phyloP scores from a whole-genome alignment of 1,284 basidiomycete species.

The Calocybe gambosa region DNA sequence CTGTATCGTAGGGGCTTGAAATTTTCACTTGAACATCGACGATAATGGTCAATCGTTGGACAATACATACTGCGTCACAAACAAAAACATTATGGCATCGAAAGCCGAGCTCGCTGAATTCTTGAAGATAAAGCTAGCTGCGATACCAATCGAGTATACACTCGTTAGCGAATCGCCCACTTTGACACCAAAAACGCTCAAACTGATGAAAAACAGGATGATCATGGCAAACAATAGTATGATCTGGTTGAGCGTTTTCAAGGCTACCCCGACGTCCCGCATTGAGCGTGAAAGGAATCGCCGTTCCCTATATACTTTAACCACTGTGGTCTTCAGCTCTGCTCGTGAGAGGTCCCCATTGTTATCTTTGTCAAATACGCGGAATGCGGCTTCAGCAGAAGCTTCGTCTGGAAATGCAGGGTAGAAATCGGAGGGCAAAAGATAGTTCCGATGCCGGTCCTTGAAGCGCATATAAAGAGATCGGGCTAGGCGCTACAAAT shows the following conservation, averaged over 20 bases:
- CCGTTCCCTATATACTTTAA: conserved; percentile 74
- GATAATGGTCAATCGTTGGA: background rate
- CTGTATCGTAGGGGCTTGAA: conserved; percentile 66
- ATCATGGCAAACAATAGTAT: conserved; percentile 56
- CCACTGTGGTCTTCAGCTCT: conserved; percentile 68
- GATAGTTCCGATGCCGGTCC: conserved; percentile 47
- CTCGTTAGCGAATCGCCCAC: conserved; percentile 58
- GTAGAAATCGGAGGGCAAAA: conserved; percentile 64
- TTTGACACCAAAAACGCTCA: conserved; percentile 65
- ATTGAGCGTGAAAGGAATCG: conserved; percentile 65
- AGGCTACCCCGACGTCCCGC: conserved; percentile 62
- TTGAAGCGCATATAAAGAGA: conserved; percentile 63
- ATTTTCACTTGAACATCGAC: conserved; percentile 16
- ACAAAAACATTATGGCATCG: conserved; percentile 74
- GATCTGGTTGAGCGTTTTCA: conserved; percentile 57
- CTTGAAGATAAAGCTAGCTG: conserved; percentile 74
- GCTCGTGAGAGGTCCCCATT: conserved; percentile 75
- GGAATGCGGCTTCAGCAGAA: conserved; percentile 62
- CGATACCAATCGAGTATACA: conserved; percentile 62
- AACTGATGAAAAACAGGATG: conserved; percentile 65
- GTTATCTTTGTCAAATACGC: conserved; percentile 69
- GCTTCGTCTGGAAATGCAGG: conserved; percentile 57
- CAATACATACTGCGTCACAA: conserved; percentile 63
- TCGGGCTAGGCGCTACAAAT: conserved; percentile 54
- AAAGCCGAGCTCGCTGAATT: conserved; percentile 62